These are phyloP conservation scores for Vanderwaltozyma polyspora DNA, from an alignment of 805 yeast species.

Conservation along the genomic window DNA sequence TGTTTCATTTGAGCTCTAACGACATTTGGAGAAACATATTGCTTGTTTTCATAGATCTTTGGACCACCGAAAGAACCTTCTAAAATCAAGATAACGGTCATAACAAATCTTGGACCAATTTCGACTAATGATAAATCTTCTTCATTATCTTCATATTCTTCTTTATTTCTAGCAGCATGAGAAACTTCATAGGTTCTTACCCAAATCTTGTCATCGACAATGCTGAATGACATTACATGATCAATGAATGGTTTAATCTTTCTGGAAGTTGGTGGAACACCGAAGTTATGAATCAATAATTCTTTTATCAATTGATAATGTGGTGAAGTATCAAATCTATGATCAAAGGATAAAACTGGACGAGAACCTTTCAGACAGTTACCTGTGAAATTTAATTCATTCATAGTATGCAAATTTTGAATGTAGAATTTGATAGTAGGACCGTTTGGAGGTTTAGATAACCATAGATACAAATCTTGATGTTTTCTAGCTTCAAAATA, in stretches of 20 bases:
- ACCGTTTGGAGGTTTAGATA: constrained; percentile 95
- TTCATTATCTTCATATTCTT: constrained; percentile 38
- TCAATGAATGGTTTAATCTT: constrained; percentile 90
- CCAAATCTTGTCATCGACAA: constrained; percentile 93
- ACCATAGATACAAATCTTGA: constrained; percentile 87
- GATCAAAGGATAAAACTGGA: constrained; percentile 84
- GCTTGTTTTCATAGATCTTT: constrained; percentile 91
- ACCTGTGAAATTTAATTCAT: constrained; percentile 92
- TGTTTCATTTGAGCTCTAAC: constrained; percentile 82
- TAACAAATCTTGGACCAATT: constrained; percentile 92
- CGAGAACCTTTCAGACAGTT: constrained; percentile 92
- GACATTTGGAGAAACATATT: constrained; percentile 91
- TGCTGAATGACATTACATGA: constrained; percentile 85
- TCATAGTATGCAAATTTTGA: constrained; percentile 91
- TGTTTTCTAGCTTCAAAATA: constrained; percentile 96
- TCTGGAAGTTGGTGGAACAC: constrained; percentile 91
- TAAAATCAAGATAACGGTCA: constrained; percentile 79
- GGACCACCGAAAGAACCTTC: constrained; percentile 99
- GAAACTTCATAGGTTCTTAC: constrained; percentile 86
- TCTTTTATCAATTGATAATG: constrained; percentile 75
- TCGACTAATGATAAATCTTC: constrained; percentile 75
- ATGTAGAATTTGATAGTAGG: constrained; percentile 91
- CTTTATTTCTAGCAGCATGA: constrained; percentile 42
- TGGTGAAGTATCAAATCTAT: constrained; percentile 55
- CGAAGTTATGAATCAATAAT: constrained; percentile 69